phyloP scores from a whole-genome alignment of 2,329 filamentous ascomycete species.

The Claviceps purpurea region DNA sequence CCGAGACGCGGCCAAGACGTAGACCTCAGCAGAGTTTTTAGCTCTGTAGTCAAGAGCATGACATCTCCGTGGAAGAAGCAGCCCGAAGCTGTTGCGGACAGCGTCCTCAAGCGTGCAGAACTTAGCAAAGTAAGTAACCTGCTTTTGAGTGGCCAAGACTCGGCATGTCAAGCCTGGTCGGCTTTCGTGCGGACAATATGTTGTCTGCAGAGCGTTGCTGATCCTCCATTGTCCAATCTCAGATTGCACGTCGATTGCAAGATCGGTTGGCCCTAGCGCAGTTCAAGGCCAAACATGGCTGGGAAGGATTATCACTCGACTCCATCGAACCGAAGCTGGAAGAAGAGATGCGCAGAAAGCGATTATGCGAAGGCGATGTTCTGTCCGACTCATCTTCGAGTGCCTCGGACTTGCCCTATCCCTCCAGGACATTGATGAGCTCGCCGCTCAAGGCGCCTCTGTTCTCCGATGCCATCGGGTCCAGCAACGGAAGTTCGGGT shows the following conservation, averaged over 20 bases:
- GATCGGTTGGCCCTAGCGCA: conserved; percentile 90
- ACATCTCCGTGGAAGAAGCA: conserved; percentile 49
- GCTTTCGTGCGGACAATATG: not conserved
- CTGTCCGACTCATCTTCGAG: conserved; percentile 80
- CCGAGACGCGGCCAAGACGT: not conserved
- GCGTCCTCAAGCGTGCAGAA: conserved; percentile 59
- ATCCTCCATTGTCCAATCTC: not conserved
- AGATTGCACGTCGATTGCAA: conserved; percentile 90
- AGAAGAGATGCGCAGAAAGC: conserved; percentile 62
- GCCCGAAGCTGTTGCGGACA: conserved; percentile 51
- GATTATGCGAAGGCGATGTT: conserved; percentile 56
- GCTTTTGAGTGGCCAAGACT: not conserved
- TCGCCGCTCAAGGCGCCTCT: conserved; percentile 72
- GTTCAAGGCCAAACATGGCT: conserved; percentile 93
- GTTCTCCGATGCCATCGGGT: conserved; percentile 70
- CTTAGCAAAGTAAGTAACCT: conserved; percentile 54
- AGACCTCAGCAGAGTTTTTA: not conserved
- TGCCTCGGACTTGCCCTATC: conserved; percentile 63
- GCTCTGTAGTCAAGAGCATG: conserved; percentile 24
- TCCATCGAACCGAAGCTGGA: conserved; percentile 75
- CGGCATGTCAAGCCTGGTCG: not conserved
- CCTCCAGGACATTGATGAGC: conserved; percentile 58
- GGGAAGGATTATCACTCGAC: conserved; percentile 79
- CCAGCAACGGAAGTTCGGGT: conserved; percentile 53
- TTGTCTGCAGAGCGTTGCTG: not conserved